Conservation (phyloP, 2,329 filamentous ascomycete species). For the Diaporthe caulivora region DNA sequence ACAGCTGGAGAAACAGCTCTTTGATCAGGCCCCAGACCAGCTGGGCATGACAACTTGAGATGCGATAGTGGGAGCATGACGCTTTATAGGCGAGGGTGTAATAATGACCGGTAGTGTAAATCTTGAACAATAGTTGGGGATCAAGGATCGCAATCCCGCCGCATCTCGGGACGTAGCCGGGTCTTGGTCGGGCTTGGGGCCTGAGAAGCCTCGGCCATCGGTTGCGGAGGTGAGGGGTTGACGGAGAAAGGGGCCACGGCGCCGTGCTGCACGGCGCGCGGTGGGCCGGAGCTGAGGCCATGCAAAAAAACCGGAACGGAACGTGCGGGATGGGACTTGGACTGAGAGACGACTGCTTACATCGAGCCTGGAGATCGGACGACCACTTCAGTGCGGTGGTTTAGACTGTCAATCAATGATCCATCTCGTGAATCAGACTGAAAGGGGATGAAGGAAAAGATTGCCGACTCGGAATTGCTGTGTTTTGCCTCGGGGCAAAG, state of each 20-base stretch:
- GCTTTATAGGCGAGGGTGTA: slow-evolving; percentile 1
- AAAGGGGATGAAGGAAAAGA: not conserved
- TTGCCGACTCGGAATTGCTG: not conserved
- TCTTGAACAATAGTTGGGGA: not conserved
- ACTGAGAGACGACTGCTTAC: slow-evolving; percentile 13
- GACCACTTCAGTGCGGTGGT: not conserved
- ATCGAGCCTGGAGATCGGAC: not conserved
- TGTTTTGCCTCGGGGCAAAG: slow-evolving; percentile 28
- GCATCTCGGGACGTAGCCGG: not conserved
- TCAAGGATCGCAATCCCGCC: not conserved
- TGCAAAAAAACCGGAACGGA: slow-evolving; percentile 9
- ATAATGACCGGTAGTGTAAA: not conserved
- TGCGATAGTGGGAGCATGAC: not conserved
- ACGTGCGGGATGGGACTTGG: not conserved
- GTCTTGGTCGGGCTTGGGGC: slow-evolving; percentile 4
- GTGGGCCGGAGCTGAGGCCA: slow-evolving; percentile 34
- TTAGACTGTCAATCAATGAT: not conserved
- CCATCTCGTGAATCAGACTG: not conserved
- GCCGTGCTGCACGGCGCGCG: slow-evolving; percentile 33
- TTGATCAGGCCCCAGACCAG: not conserved
- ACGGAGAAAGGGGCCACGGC: slow-evolving; percentile 2
- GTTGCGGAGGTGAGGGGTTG: slow-evolving; percentile 32
- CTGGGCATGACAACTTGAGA: not conserved
- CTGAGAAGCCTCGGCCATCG: slow-evolving; percentile 30
- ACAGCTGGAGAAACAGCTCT: not conserved